phyloP scores from a whole-genome alignment of 768 basidiomycete genomes.

The Galerina sulciceps region DNA sequence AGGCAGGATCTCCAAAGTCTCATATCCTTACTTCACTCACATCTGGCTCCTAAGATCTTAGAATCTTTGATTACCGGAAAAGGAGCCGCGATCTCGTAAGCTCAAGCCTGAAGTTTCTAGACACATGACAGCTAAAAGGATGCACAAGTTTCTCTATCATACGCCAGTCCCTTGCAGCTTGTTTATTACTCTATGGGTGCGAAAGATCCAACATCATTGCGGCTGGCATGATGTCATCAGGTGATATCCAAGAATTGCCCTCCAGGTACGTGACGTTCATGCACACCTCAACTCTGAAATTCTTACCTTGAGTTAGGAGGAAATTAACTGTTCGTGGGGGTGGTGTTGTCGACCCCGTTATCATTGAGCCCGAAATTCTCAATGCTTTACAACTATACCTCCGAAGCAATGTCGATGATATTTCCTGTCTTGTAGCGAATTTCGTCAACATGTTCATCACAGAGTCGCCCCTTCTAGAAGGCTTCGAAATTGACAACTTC shows the following conservation, averaged over 20 bases:
- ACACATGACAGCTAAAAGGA: background rate
- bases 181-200: slow-evolving; percentile 70
- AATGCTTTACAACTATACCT: slow-evolving; percentile 56
- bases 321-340: slow-evolving; percentile 47
- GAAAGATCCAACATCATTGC: slow-evolving; percentile 51
- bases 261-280: slow-evolving; percentile 49
- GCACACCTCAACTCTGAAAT: background rate
- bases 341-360: slow-evolving; percentile 58
- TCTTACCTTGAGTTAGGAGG: slow-evolving; percentile 40
- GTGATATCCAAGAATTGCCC: slow-evolving; percentile 54
- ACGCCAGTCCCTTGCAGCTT: slow-evolving; percentile 61
- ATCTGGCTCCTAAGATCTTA: slow-evolving; percentile 44
- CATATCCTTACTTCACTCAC: slow-evolving; percentile 52
- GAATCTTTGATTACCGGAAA: slow-evolving; percentile 34
- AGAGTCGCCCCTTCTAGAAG: slow-evolving; percentile 62
- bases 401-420: slow-evolving; percentile 48
- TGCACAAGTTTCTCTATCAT: slow-evolving; percentile 51
- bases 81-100: slow-evolving; percentile 43
- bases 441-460: slow-evolving; percentile 66
- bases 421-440: slow-evolving; percentile 58
- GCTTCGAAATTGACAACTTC: slow-evolving; percentile 76
- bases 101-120: slow-evolving; percentile 2
- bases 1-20: slow-evolving; percentile 60
- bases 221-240: slow-evolving; percentile 48
- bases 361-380: slow-evolving; percentile 62